These are phyloP conservation scores for Diplodia mutila DNA, from an alignment of 2,329 filamentous ascomycete species.

Conservation along the genomic window DNA sequence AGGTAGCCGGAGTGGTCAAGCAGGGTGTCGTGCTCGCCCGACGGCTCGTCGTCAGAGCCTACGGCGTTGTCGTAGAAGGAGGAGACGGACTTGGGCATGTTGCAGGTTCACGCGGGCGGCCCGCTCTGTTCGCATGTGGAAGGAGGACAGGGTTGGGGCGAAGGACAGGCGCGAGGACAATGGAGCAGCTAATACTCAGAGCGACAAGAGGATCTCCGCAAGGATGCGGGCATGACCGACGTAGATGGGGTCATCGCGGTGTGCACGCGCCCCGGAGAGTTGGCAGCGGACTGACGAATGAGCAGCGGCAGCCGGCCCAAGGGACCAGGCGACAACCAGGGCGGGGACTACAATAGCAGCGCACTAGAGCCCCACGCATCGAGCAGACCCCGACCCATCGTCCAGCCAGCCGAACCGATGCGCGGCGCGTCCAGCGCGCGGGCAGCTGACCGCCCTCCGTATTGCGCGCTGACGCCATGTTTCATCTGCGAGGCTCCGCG, in stretches of 20 bases:
- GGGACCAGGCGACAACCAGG: neutral
- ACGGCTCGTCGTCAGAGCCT: constrained; percentile 39
- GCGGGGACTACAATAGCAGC: neutral
- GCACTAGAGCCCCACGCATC: neutral
- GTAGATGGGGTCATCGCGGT: constrained; percentile 12
- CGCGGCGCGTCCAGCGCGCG: neutral
- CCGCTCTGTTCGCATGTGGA: neutral
- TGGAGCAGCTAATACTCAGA: constrained; percentile 6
- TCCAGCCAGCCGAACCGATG: neutral
- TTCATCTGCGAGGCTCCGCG: neutral
- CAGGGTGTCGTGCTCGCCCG: constrained; percentile 20
- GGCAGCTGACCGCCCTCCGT: constrained; percentile 12
- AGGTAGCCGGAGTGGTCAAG: constrained; percentile 24
- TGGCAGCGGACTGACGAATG: neutral
- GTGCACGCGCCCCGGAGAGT: constrained; percentile 12
- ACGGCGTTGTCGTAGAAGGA: constrained; percentile 42
- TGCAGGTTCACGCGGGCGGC: constrained; percentile 15
- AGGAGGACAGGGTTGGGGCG: neutral
- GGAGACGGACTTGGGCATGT: constrained; percentile 42
- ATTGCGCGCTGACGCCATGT: constrained; percentile 1
- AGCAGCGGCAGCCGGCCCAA: neutral
- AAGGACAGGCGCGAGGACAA: neutral
- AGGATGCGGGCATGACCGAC: constrained; percentile 20
- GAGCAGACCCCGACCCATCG: neutral
- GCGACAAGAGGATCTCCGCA: constrained; percentile 14